A percentile compares a stretch with the other conserved stretches of the same genome.
These are phyloP conservation scores for Aspergillaceae sp. DNA, from an alignment of 2,329 filamentous ascomycete species.

Conservation along the genomic window DNA sequence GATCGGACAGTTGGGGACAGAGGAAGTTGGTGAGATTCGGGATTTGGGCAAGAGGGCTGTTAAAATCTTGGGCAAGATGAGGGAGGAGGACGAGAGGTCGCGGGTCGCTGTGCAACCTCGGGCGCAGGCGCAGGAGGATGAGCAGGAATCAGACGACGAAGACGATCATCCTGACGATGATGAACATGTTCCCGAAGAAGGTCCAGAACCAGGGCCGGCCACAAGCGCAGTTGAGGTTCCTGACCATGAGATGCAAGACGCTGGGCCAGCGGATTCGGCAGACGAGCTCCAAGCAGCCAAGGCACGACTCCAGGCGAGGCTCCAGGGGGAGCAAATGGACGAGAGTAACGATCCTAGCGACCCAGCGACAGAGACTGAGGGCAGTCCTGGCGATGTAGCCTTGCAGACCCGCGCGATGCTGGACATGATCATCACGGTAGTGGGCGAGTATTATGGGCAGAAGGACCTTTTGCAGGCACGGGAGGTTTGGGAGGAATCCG, in stretches of 20 bases:
- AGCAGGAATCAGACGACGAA: conserved; percentile 13
- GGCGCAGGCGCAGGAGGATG: conserved; percentile 19
- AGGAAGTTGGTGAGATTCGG: conserved; percentile 66
- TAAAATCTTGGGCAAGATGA: conserved; percentile 38
- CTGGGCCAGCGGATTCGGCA: conserved; percentile 6
- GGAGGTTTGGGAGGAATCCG: conserved; percentile 41
- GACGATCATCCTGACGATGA: conserved; percentile 3
- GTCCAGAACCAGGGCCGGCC: neutral
- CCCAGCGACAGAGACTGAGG: conserved; percentile 15
- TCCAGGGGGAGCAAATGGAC: conserved; percentile 13
- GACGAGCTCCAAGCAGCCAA: conserved; percentile 43
- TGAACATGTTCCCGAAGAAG: conserved; percentile 1
- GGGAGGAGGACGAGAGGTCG: conserved; percentile 31
- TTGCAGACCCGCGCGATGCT: conserved; percentile 55
- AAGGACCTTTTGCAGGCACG: conserved; percentile 72
- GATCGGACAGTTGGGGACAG: conserved; percentile 63
- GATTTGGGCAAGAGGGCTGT: conserved; percentile 71
- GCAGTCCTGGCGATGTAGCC: conserved; percentile 12
- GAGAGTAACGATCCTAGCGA: conserved; percentile 16
- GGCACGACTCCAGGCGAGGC: conserved; percentile 36
- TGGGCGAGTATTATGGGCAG: conserved; percentile 84
- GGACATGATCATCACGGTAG: conserved; percentile 84
- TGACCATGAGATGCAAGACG: conserved; percentile 12
- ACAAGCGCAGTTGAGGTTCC: conserved; percentile 1
- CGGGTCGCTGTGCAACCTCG: conserved; percentile 13